Conservation (phyloP, 345 rosid genomes). For the Heritiera littoralis region DNA sequence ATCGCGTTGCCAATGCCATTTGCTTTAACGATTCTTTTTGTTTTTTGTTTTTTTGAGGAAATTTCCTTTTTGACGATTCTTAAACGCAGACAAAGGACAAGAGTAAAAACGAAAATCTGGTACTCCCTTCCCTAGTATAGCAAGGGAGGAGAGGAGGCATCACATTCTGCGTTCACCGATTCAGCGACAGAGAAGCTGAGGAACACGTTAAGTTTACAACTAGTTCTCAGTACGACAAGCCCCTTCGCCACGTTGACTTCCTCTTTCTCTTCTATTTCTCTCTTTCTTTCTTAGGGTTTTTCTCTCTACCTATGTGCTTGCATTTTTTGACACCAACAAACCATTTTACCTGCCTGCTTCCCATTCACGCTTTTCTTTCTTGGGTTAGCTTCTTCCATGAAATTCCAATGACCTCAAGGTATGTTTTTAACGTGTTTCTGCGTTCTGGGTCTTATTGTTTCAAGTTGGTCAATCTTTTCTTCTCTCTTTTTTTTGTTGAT, state of each 20-base stretch:
- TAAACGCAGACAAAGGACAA: too few species aligned
- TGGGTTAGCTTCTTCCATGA: not conserved
- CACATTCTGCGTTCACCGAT: too few species aligned
- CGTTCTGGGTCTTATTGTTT: not conserved
- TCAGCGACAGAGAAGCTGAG: not conserved
- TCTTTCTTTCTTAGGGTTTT: not conserved
- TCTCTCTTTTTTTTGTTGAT: not conserved
- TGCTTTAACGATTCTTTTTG: too few species aligned
- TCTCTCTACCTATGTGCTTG: not conserved
- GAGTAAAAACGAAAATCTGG: too few species aligned
- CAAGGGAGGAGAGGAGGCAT: not conserved
- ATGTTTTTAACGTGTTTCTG: not conserved
- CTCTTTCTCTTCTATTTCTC: not conserved
- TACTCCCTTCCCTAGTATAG: not conserved
- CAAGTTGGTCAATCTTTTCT: not conserved
- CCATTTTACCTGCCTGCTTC: not conserved
- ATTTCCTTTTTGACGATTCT: too few species aligned
- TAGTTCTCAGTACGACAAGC: slow-evolving; percentile 13
- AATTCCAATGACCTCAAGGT: not conserved
- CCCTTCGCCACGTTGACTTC: slow-evolving; percentile 25
- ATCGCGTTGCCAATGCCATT: too few species aligned
- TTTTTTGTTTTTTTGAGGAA: too few species aligned
- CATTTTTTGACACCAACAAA: not conserved
- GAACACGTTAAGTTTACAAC: slow-evolving; percentile 18
- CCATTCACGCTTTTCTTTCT: not conserved